A percentile compares a stretch with the other conserved stretches of the same genome.
phyloP scores from a whole-genome alignment of 306 rosid species.

The Medicago arabica region DNA sequence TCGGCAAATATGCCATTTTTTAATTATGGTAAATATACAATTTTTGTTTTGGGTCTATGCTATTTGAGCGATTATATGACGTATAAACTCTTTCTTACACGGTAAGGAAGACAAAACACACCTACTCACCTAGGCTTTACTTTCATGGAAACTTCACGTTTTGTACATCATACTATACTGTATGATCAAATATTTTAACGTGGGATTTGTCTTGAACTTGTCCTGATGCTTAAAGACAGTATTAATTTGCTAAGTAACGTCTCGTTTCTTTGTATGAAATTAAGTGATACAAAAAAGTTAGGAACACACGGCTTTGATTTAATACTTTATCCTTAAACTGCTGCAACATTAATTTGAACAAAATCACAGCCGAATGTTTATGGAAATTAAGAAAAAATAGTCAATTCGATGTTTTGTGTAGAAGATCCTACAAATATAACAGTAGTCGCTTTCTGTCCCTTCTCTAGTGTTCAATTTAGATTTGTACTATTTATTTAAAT shows the following conservation, averaged over 20 bases:
- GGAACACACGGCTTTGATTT: slow-evolving; percentile 7
- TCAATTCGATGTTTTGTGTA: slow-evolving; percentile 26
- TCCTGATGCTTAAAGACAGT: slow-evolving; percentile 14
- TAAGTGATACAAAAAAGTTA: not conserved
- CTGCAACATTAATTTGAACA: slow-evolving; percentile 45
- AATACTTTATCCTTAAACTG: slow-evolving; percentile 47
- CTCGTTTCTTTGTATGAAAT: slow-evolving; percentile 7
- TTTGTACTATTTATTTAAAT: not conserved
- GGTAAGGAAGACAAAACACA: slow-evolving; percentile 26
- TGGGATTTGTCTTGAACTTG: slow-evolving; percentile 36
- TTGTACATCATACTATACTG: not conserved
- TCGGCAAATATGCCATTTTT: no score
- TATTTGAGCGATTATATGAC: no score
- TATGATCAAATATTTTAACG: slow-evolving; percentile 12
- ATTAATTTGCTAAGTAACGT: slow-evolving; percentile 27
- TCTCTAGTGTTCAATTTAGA: slow-evolving; percentile 32
- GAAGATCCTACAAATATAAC: slow-evolving; percentile 38
- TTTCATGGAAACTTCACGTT: slow-evolving; percentile 27
- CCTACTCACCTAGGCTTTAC: not conserved
- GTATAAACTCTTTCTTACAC: slow-evolving; percentile 37
- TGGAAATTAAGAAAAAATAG: not conserved
- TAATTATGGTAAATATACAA: no score
- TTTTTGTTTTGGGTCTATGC: no score
- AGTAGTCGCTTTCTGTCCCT: slow-evolving; percentile 56
- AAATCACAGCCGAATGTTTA: slow-evolving; percentile 47